Percentiles rank a stretch among this genome's conserved stretches.
These are phyloP conservation scores for Suillus sp. DNA, from an alignment of 768 basidiomycete genomes.

Conservation along the genomic window DNA sequence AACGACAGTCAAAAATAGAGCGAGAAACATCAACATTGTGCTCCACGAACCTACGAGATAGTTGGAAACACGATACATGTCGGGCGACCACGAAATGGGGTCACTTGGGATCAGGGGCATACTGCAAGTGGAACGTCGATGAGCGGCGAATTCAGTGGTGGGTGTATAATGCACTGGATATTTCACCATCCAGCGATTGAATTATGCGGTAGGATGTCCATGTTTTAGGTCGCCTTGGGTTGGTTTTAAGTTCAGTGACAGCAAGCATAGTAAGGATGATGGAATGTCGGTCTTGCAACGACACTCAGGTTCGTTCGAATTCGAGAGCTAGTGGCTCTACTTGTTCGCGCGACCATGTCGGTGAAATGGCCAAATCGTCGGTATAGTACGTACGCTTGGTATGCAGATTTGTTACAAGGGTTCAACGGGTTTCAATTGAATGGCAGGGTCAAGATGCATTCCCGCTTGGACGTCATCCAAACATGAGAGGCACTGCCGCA, in stretches of 20 bases:
- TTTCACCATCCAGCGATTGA: neutral
- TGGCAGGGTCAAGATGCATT: no score
- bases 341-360: neutral
- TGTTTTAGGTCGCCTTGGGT: neutral
- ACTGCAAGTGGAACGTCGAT: neutral
- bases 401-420: no score
- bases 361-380: neutral
- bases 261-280: neutral
- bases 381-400: neutral
- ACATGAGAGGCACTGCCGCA: no score
- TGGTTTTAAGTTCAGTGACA: neutral
- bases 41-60: neutral
- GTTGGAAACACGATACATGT: neutral
- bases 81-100: neutral
- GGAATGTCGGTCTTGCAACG: neutral
- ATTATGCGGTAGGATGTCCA: neutral
- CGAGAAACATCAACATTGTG: neutral
- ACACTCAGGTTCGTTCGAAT: neutral
- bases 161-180: neutral
- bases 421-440: neutral
- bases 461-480: no score
- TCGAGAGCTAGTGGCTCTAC: neutral
- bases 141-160: neutral
- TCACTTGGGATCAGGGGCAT: neutral
- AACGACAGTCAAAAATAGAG: neutral